phyloP scores from a whole-genome alignment of 2,329 filamentous ascomycete genomes.

The Clarireedia homoeocarpa region DNA sequence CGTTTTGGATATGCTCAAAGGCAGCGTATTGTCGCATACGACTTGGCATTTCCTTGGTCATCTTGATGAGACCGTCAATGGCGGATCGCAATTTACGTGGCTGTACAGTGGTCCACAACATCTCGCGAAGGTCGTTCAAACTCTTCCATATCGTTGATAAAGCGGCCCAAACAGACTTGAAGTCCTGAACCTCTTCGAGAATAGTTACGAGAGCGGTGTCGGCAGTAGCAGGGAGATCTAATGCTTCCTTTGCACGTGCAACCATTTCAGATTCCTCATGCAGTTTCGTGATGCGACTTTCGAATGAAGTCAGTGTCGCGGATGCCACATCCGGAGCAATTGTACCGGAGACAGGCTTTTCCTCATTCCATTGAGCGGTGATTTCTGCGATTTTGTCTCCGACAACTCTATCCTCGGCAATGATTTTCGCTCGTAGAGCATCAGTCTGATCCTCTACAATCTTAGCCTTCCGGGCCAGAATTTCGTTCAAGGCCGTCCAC shows the following conservation, averaged over 20 bases:
- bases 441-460: conserved; percentile 96
- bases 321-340: conserved; percentile 87
- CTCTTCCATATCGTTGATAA: conserved; percentile 95
- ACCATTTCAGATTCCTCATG: conserved; percentile 90
- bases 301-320: conserved; percentile 72
- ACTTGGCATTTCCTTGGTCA: conserved; percentile 98
- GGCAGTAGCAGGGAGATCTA: conserved; percentile 74
- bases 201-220: conserved; percentile 80
- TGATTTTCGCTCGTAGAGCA: conserved; percentile 87
- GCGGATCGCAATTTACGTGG: conserved; percentile 85
- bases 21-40: conserved; percentile 98
- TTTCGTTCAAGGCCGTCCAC: conserved; percentile 89
- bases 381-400: conserved; percentile 82
- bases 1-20: conserved; percentile 96
- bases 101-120: conserved; percentile 90
- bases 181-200: conserved; percentile 94
- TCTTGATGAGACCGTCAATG: conserved; percentile 88
- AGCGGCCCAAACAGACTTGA: conserved; percentile 96
- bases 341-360: conserved; percentile 93
- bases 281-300: conserved; percentile 74
- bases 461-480: conserved; percentile 85
- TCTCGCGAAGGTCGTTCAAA: conserved; percentile 86
- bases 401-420: conserved; percentile 86
- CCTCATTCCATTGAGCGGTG: conserved; percentile 82
- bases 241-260: conserved; percentile 89